Percentiles rank a stretch among this genome's conserved stretches.
These are phyloP conservation scores for Plectosphaerella cucumerina DNA, from an alignment of 2,329 filamentous ascomycete species.

Conservation along the genomic window DNA sequence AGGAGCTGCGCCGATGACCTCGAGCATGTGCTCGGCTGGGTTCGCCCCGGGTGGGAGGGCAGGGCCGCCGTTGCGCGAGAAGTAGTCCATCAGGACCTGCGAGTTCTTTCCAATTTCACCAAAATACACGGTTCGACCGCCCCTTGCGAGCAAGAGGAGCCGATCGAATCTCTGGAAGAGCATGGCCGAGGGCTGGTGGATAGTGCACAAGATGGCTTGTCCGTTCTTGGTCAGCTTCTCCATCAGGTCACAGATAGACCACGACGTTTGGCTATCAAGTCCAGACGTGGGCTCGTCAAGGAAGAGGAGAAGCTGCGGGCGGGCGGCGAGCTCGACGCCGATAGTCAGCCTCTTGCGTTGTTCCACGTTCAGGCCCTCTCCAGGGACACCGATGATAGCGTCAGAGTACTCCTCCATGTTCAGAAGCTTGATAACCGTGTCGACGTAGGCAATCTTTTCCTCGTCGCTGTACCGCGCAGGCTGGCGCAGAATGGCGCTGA, in stretches of 20 bases:
- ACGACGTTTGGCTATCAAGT: constrained; percentile 70
- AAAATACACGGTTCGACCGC: constrained; percentile 55
- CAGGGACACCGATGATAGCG: constrained; percentile 64
- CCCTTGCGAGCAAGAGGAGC: constrained; percentile 50
- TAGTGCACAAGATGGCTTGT: constrained; percentile 40
- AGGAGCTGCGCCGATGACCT: constrained; percentile 26
- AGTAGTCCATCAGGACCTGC: constrained; percentile 49
- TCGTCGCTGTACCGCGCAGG: constrained; percentile 47
- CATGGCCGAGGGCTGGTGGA: constrained; percentile 43
- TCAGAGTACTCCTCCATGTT: constrained; percentile 61
- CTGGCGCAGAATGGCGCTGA: constrained; percentile 65
- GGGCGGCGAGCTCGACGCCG: constrained; percentile 72
- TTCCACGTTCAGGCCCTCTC: constrained; percentile 46
- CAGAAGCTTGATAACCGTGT: constrained; percentile 22
- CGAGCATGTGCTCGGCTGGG: constrained; percentile 66
- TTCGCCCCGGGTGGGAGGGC: constrained; percentile 52
- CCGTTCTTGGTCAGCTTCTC: constrained; percentile 55
- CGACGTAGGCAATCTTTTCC: constrained; percentile 22
- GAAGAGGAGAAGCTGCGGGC: constrained; percentile 68
- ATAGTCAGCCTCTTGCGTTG: constrained; percentile 61
- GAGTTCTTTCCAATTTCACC: constrained; percentile 51
- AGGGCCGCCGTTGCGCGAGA: constrained; percentile 56
- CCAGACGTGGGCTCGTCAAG: constrained; percentile 75
- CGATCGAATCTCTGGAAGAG: constrained; percentile 50
- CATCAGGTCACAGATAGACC: constrained; percentile 67